Base-by-base conservation (phyloP, 768 basidiomycete species). In the Ephemerocybe angulata region DNA sequence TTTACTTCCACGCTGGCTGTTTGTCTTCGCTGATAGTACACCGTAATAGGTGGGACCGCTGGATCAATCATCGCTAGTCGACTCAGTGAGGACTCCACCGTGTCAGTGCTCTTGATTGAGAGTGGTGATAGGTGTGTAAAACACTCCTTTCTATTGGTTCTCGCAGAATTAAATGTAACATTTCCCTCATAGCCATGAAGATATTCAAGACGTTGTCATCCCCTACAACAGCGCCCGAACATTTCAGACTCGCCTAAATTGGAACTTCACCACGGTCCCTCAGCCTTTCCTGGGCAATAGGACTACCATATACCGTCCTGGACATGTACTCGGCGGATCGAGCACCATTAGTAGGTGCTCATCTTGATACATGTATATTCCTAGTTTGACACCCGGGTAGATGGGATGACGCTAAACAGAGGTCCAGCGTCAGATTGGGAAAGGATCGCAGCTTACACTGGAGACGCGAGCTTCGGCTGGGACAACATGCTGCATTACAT, bases 201-300 rank as follows among this genome's bases (percentile, higher is more conserved):
- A 57, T 10, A 54, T 58, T 3, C 50, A 57, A 24, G 40, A 47
- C 28, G 54, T 58, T 8, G 54, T 52, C 7, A 58, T 63, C 2
- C 66, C 67, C 15, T 58, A 30, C n/a, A 37, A 12, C 35, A 12
- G n/a, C n/a, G 35, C 13, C n/a, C 35, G 35, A 12, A 37, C 12
- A 12, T 37, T 37, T n/a, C n/a, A 12, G 13, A 37, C 13, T 37
- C 35, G 35, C n/a, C 63, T 57, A 29, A 65, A 69, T 51, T 72
- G 71, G 71, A 71, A 70, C 40, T 71, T 59, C 53, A 70, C 69
- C 15, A 67, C 67, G 0, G 54, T 56, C 15, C 65, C 66, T 1
- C 67, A 69, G 37, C 19, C 44, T 2, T 63, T 62, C 12, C 56
- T 71, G 1, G 59, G 62, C 49, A 60, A 61, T 31, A 64, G 67